A percentile compares a stretch with the other conserved stretches of the same genome.
Conservation (phyloP, 2,329 filamentous ascomycete species). For the Xylariales sp. region DNA sequence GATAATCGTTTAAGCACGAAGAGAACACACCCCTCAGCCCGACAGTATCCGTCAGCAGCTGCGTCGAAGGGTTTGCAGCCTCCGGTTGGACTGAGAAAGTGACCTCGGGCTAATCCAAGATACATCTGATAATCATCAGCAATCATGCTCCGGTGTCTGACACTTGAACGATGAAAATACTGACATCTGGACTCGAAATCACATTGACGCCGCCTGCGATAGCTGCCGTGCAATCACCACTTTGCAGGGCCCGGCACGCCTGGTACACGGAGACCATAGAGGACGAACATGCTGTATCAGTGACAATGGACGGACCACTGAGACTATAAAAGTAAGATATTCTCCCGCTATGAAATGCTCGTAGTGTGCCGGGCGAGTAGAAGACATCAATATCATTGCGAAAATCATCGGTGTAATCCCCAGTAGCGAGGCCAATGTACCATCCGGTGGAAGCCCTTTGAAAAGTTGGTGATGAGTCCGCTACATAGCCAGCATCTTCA, state of each 20-base stretch:
- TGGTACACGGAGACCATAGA: constrained; percentile 32
- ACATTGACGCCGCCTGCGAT: constrained; percentile 30
- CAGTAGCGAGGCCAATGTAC: no score
- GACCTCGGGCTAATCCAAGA: constrained; percentile 20
- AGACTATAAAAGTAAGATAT: no score
- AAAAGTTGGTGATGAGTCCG: no score
- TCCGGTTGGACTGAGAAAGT: constrained; percentile 24
- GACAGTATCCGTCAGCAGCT: constrained; percentile 46
- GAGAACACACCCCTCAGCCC: constrained; percentile 43
- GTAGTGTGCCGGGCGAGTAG: no score
- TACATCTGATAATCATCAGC: no score
- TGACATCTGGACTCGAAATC: constrained; percentile 25
- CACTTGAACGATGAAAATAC: no score
- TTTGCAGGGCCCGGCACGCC: constrained; percentile 28
- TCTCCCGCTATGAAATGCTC: no score
- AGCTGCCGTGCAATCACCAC: constrained; percentile 26
- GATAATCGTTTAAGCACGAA: constrained; percentile 45
- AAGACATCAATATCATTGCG: no score
- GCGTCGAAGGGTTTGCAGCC: constrained; percentile 33
- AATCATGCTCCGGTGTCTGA: no score
- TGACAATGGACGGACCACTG: constrained; percentile 25
- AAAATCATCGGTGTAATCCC: no score
- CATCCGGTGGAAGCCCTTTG: no score
- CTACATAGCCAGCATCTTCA: no score
- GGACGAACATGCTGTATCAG: constrained; percentile 34